Evolutionary conservation across 129 eudicot genomes (phyloP).

Genomic region (Helichrysum umbraculigerum): DNA sequence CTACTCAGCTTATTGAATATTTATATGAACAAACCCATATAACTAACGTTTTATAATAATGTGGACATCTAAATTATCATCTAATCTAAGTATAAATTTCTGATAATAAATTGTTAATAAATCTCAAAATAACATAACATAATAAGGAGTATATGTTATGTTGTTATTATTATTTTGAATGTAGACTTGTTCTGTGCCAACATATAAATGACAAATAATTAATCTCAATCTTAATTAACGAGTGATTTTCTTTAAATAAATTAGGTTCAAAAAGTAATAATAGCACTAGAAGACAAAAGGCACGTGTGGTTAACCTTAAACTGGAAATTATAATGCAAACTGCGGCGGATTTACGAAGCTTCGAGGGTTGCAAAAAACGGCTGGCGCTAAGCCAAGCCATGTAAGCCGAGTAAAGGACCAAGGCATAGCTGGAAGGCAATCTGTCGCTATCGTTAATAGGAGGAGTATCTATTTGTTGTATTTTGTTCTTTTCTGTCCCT

Average conservation of each 20-base stretch:
- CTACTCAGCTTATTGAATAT: too few relatives aligned
- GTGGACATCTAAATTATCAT: too few relatives aligned
- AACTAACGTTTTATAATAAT: too few relatives aligned
- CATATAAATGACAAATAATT: background rate
- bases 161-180: background rate
- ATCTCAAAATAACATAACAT: too few relatives aligned
- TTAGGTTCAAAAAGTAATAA: background rate
- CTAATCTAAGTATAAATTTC: too few relatives aligned
- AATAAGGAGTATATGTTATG: too few relatives aligned
- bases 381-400: slow-evolving; percentile 28
- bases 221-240: background rate
- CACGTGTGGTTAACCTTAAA: slow-evolving; percentile 39
- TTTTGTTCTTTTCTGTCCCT: slow-evolving; percentile 3
- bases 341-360: slow-evolving; percentile 39
- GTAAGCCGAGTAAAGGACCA: slow-evolving; percentile 16
- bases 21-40: too few relatives aligned
- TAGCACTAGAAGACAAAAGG: slow-evolving; percentile 29
- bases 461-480: background rate
- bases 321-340: slow-evolving; percentile 21
- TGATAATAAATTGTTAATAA: background rate
- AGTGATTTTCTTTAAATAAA: too few relatives aligned
- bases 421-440: slow-evolving; percentile 35
- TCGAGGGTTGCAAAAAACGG: slow-evolving; percentile 3
- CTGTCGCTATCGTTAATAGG: slow-evolving; percentile 15
- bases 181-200: background rate